Conservation (phyloP, 208 protist genomes). For the Leishmania braziliensis region DNA sequence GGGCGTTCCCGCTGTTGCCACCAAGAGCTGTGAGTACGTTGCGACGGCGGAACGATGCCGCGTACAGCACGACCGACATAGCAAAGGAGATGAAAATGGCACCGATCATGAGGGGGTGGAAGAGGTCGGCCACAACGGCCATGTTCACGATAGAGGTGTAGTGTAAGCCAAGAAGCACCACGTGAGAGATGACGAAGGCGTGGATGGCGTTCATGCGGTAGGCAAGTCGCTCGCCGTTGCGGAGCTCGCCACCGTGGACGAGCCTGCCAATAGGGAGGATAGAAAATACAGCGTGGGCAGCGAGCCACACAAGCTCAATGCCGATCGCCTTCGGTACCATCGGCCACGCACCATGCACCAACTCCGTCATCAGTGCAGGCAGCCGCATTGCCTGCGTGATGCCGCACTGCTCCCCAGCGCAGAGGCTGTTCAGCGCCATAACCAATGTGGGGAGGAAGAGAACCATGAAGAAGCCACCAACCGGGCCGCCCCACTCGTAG, state of each 20-base stretch:
- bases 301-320: constrained; percentile 69
- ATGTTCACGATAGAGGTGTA: constrained; percentile 48
- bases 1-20: constrained; percentile 83
- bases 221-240: constrained; percentile 60
- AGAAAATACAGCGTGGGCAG: constrained; percentile 72
- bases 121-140: constrained; percentile 55
- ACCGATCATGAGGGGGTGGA: constrained; percentile 69
- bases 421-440: constrained; percentile 62
- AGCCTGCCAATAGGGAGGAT: constrained; percentile 62
- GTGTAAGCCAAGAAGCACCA: constrained; percentile 49
- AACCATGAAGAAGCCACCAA: constrained; percentile 59
- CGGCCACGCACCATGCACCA: constrained; percentile 30
- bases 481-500: constrained; percentile 84
- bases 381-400: constrained; percentile 29
- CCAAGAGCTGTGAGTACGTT: constrained; percentile 70
- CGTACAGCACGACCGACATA: constrained; percentile 75
- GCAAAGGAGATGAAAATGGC: constrained; percentile 65
- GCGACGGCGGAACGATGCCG: constrained; percentile 60
- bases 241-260: constrained; percentile 62
- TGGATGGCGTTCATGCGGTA: constrained; percentile 89
- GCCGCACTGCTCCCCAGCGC: constrained; percentile 36
- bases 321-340: constrained; percentile 51
- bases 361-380: constrained; percentile 18
- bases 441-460: constrained; percentile 65
- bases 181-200: constrained; percentile 69